These are phyloP conservation scores for Thielaviopsis ethacetica DNA, from an alignment of 2,329 filamentous ascomycete species.

Conservation along the genomic window DNA sequence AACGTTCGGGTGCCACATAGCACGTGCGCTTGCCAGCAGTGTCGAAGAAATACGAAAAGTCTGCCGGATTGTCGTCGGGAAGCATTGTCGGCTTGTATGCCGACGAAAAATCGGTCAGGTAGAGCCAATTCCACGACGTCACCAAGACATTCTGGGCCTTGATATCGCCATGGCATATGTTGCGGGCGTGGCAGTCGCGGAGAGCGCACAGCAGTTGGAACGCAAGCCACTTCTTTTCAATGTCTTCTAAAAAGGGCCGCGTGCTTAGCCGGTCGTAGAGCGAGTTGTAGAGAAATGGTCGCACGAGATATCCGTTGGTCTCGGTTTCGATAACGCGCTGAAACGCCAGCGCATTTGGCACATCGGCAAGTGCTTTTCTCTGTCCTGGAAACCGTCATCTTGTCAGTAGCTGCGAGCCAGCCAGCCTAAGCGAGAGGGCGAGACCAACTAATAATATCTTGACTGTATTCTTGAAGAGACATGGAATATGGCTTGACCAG, in stretches of 20 bases:
- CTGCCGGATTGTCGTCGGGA: constrained; percentile 89
- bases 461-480: constrained; percentile 63
- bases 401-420: constrained; percentile 9
- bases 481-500: constrained; percentile 85
- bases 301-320: constrained; percentile 79
- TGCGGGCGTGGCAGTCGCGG: constrained; percentile 75
- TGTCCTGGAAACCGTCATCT: constrained; percentile 41
- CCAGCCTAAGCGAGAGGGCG: neutral
- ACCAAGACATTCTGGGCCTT: constrained; percentile 96
- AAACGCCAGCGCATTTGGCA: constrained; percentile 83
- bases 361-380: constrained; percentile 58
- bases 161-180: constrained; percentile 93
- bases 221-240: constrained; percentile 97
- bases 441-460: constrained; percentile 52
- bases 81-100: constrained; percentile 88
- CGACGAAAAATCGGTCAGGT: constrained; percentile 91
- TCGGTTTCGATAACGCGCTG: constrained; percentile 84
- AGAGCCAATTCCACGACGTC: constrained; percentile 99
- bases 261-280: constrained; percentile 95
- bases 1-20: constrained; percentile 88
- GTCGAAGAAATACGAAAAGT: constrained; percentile 97
- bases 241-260: constrained; percentile 86
- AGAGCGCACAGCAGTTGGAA: constrained; percentile 89
- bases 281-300: constrained; percentile 91
- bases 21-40: constrained; percentile 81